phyloP scores from a whole-genome alignment of 768 basidiomycete species.

The Lentinula lateritia region DNA sequence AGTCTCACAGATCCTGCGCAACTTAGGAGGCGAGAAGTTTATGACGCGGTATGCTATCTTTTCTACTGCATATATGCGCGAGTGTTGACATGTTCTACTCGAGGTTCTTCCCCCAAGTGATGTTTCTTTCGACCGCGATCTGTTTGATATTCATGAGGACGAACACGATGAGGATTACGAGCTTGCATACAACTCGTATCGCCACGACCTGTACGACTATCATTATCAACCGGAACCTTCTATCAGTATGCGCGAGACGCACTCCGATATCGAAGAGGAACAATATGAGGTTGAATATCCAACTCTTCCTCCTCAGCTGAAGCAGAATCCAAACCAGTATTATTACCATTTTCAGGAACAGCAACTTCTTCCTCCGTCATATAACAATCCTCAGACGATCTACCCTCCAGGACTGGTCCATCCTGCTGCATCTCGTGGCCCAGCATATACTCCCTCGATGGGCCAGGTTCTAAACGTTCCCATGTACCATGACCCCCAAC shows the following conservation, averaged over 20 bases:
- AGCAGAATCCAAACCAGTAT: slow-evolving; percentile 10
- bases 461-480: neutral
- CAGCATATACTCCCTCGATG: neutral
- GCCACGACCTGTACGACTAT: slow-evolving; percentile 22
- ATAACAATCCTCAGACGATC: neutral
- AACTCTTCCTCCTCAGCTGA: slow-evolving; percentile 27
- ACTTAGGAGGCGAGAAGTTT: slow-evolving; percentile 38
- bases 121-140: slow-evolving; percentile 42
- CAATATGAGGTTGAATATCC: slow-evolving; percentile 6
- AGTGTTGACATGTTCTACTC: slow-evolving; percentile 13
- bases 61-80: slow-evolving; percentile 18
- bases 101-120: slow-evolving; percentile 18
- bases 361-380: slow-evolving; percentile 12
- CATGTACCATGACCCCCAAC: neutral
- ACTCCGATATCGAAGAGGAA: slow-evolving; percentile 5
- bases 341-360: slow-evolving; percentile 14
- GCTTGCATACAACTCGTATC: slow-evolving; percentile 25
- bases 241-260: slow-evolving; percentile 7
- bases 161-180: slow-evolving; percentile 49
- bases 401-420: slow-evolving; percentile 10
- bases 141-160: slow-evolving; percentile 76
- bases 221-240: slow-evolving; percentile 10
- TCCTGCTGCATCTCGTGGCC: slow-evolving; percentile 4
- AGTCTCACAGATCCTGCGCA: slow-evolving; percentile 69
- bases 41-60: slow-evolving; percentile 30